Evolutionary conservation across 2,329 filamentous ascomycete species (phyloP).

Genomic region (Colletotrichum cordylinicola): DNA sequence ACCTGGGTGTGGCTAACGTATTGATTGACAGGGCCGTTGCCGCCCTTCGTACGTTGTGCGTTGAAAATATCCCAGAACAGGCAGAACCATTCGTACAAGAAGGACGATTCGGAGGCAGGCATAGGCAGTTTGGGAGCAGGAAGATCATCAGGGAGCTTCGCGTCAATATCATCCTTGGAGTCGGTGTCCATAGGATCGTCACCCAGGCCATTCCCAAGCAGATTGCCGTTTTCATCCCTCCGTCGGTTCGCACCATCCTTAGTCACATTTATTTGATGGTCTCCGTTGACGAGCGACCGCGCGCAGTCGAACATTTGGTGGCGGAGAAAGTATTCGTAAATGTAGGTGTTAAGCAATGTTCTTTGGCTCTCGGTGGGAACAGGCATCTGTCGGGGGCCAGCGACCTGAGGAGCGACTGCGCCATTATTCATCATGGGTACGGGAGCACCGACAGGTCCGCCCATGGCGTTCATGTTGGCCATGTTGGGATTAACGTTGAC

Average conservation of each 20-base stretch:
- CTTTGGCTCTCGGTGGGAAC: slow-evolving; percentile 47
- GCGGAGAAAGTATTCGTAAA: slow-evolving; percentile 90
- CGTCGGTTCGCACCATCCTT: slow-evolving; percentile 75
- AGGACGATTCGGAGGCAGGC: slow-evolving; percentile 74
- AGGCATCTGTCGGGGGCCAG: slow-evolving; percentile 28
- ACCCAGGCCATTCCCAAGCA: slow-evolving; percentile 70
- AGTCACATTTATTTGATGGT: slow-evolving; percentile 69
- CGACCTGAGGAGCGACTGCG: slow-evolving; percentile 34
- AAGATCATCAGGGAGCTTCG: slow-evolving; percentile 80
- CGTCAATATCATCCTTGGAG: slow-evolving; percentile 76
- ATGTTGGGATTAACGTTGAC: slow-evolving; percentile 65
- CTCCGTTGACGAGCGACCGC: slow-evolving; percentile 71
- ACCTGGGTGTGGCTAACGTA: slow-evolving; percentile 88
- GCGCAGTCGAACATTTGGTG: slow-evolving; percentile 86
- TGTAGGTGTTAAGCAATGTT: slow-evolving; percentile 79
- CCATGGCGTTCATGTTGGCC: slow-evolving; percentile 74
- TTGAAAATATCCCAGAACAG: slow-evolving; percentile 97
- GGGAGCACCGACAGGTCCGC: slow-evolving; percentile 67
- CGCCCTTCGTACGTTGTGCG: slow-evolving; percentile 76
- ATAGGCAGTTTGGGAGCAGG: slow-evolving; percentile 75
- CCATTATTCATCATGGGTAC: slow-evolving; percentile 74
- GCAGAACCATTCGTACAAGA: slow-evolving; percentile 97
- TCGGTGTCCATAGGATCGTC: slow-evolving; percentile 86
- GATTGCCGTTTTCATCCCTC: slow-evolving; percentile 71
- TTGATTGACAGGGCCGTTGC: slow-evolving; percentile 68